A percentile compares a stretch with the other conserved stretches of the same genome.
Conservation (phyloP, 805 yeast species). For the Wickerhamomyces sydowiorum region DNA sequence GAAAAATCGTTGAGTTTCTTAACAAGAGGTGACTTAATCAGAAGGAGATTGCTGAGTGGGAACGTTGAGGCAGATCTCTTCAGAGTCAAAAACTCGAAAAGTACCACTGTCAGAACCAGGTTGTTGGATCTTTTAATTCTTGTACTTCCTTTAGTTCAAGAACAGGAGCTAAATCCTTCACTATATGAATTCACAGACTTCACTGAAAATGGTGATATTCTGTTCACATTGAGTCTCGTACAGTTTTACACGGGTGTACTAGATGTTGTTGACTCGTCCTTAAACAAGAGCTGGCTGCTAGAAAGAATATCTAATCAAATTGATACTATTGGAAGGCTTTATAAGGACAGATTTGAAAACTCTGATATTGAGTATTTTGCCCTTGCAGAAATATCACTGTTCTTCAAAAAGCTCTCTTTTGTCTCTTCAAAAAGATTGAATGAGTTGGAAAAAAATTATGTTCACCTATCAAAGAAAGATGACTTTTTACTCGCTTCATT, state of each 20-base stretch:
- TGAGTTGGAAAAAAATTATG: constrained; percentile 7
- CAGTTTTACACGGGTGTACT: constrained; percentile 14
- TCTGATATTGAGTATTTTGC: constrained; percentile 14
- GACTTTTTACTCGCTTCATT: constrained; percentile 7
- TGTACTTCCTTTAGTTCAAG: constrained; percentile 9
- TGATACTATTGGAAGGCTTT: constrained; percentile 8
- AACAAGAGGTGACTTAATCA: constrained; percentile 11
- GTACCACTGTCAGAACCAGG: constrained; percentile 7
- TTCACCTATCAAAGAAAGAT: constrained; percentile 6
- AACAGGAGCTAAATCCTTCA: constrained; percentile 10
- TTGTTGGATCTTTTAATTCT: constrained; percentile 8
- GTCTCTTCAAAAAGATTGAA: constrained; percentile 4
- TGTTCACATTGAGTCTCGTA: constrained; percentile 11
- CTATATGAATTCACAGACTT: constrained; percentile 9
- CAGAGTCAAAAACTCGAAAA: constrained; percentile 4
- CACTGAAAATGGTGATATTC: constrained; percentile 7
- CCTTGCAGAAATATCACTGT: constrained; percentile 7
- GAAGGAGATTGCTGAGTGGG: constrained; percentile 14
- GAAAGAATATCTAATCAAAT: constrained; percentile 6
- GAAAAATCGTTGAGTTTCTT: constrained; percentile 12
- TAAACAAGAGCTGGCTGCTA: constrained; percentile 15
- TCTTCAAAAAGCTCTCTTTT: constrained; percentile 15
- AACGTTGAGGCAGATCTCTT: constrained; percentile 4
- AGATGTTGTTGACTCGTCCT: constrained; percentile 6
- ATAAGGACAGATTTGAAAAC: constrained; percentile 5